Percentiles rank a stretch among this genome's conserved stretches.
Evolutionary conservation across 805 yeast genomes (phyloP).

Genomic region (Candida incommunis): DNA sequence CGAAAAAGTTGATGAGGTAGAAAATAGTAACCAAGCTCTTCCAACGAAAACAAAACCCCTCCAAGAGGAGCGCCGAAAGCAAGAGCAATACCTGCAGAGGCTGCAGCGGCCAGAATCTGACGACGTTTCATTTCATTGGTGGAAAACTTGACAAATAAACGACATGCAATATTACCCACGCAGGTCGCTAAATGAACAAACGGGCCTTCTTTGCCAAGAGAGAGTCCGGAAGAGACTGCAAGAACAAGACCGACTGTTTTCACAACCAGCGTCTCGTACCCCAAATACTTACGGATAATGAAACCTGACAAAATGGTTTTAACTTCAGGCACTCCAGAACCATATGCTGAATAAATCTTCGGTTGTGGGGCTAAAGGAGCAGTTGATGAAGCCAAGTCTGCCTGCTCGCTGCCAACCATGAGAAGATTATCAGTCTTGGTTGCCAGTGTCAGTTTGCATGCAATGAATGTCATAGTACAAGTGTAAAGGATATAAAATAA

Average conservation of each 20-base stretch:
- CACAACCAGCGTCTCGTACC: slow-evolving; percentile 34
- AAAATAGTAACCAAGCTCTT: slow-evolving; percentile 41
- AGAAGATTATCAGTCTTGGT: slow-evolving; percentile 28
- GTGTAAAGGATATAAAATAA: slow-evolving; percentile 23
- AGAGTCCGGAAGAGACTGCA: slow-evolving; percentile 43
- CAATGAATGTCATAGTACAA: slow-evolving; percentile 29
- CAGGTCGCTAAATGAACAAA: slow-evolving; percentile 46
- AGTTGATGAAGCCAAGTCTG: not conserved
- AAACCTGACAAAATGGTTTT: slow-evolving; percentile 46
- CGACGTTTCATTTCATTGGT: slow-evolving; percentile 36
- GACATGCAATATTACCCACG: slow-evolving; percentile 39
- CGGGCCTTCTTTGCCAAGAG: slow-evolving; percentile 50
- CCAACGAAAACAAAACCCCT: slow-evolving; percentile 41
- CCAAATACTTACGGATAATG: slow-evolving; percentile 38
- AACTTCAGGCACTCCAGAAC: slow-evolving; percentile 51
- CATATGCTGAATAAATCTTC: slow-evolving; percentile 37
- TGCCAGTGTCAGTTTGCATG: slow-evolving; percentile 32
- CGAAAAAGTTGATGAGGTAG: slow-evolving; percentile 41
- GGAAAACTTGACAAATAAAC: slow-evolving; percentile 32
- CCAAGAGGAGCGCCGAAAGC: slow-evolving; percentile 51
- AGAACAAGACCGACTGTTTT: slow-evolving; percentile 35
- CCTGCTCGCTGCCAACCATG: not conserved
- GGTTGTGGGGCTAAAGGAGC: not conserved
- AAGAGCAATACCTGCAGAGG: slow-evolving; percentile 45
- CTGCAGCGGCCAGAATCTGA: slow-evolving; percentile 41